Percentiles rank a stretch among this genome's conserved stretches.
phyloP scores from a whole-genome alignment of 2,329 filamentous ascomycete genomes.

The Colletotrichum camelliae region DNA sequence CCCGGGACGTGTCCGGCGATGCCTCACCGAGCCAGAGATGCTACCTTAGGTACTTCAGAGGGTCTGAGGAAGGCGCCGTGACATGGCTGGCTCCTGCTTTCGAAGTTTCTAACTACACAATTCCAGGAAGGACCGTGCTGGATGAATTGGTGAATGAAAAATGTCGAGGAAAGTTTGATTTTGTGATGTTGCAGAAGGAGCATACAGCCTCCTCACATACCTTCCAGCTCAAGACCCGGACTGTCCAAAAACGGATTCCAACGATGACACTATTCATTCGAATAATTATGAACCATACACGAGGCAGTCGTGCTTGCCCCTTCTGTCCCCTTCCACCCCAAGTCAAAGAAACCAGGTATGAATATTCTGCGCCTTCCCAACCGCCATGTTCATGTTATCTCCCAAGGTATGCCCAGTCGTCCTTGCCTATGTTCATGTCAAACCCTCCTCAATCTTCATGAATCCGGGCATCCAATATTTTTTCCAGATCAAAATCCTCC shows the following conservation, averaged over 20 bases:
- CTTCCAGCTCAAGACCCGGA: not conserved
- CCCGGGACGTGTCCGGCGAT: not conserved
- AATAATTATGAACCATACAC: not conserved
- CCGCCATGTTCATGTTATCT: not conserved
- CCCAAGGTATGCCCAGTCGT: not conserved
- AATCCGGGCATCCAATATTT: not conserved
- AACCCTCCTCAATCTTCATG: not conserved
- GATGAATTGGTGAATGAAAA: not conserved
- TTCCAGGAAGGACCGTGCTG: not conserved
- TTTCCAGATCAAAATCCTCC: not conserved
- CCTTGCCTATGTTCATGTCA: not conserved
- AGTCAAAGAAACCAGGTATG: not conserved
- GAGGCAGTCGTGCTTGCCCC: not conserved
- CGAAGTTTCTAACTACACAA: not conserved
- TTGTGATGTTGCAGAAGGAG: not conserved
- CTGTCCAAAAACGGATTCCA: not conserved
- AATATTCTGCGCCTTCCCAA: not conserved
- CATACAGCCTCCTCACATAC: not conserved
- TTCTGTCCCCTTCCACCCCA: not conserved
- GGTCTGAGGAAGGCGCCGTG: not conserved
- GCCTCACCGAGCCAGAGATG: not conserved
- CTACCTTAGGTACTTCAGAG: not conserved
- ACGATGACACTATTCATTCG: constrained; percentile 4
- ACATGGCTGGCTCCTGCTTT: not conserved
- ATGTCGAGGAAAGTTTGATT: not conserved